Evolutionary conservation across 2,329 filamentous ascomycete species (phyloP), one percentile per base, ranked within the genome.

Genomic region (Emergomyces orientalis): DNA sequence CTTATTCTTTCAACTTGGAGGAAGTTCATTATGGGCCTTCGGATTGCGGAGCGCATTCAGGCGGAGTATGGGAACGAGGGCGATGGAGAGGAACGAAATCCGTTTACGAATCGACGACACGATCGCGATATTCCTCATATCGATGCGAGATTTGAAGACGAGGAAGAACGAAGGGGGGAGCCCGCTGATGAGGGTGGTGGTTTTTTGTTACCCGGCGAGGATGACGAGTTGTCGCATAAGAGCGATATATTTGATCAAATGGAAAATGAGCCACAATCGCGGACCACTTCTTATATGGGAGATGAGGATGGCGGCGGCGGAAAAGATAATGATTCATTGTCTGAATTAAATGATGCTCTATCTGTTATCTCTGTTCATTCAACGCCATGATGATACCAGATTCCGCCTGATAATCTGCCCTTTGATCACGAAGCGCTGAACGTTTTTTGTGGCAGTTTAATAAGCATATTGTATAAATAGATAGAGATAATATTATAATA

Each of bases 1-100:
- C 81, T 84, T 14, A 86, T 89, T 0, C 72, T 97, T 55, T 83
- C 82, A 0, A 84, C 86, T 67, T 99, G 94, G 94, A 84, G 89
- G 63, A 95, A 89, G 74, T 90, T 97, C 68, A 75, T 96, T 17
- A 89, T 92, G 80, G 92, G 92, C 0, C 72, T 97, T 75, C 83
- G 91, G 2, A 94, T 97, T 63, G 82, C 90, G 25, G 83, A 94
- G 72, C 82, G 91, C 58, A 87, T 95, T 49, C 81, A 81, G 49
- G 82, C 86, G 62, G 89, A 96, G 65, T 95, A 95, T 72, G 89
- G 88, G 0, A 82, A 17, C 14, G 39, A 22, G 13, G 39, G 39
- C 4, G 56, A 59, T 30, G 56, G 39, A 8, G 71, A 77, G 63
- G 63, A 68, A 4, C 66, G 71, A 54, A 77, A 77, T 64, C 75